Evolutionary conservation across 805 yeast genomes (phyloP), one percentile per base, ranked within the genome.

Genomic region (Schizosaccharomyces japonicus): DNA sequence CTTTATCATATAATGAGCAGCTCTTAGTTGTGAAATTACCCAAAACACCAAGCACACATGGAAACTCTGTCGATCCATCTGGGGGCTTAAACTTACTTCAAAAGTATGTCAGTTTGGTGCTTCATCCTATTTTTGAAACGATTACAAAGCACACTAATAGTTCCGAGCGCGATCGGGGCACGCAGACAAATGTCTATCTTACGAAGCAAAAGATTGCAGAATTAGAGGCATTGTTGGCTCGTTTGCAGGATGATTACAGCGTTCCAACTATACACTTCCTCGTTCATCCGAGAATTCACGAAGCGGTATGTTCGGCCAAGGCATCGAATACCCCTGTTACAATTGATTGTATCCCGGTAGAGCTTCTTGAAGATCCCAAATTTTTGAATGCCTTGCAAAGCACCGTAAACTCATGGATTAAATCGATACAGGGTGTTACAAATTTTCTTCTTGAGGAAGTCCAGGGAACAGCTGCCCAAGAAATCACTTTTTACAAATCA

Each of bases 401-500:
- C 2, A 66, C 67, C 1, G 92, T 76, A 7, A 80, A 80, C 54
- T 63, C 64, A 2, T 85, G 95, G 95, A 72, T 77, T 15, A 71
- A 67, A 51, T 70, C 71, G 30, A 70, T 77, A 11, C 77, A 75
- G 51, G 59, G 66, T 1, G 63, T 82, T 4, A 72, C 83, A 0
- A 63, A 64, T 23, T 55, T 76, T 23, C 59, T 69, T 10, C 70
- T 75, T 40, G 70, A 70, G 26, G 72, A 79, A 0, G 50, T 61
- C 0, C 74, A 70, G 26, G 83, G 80, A 1, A 61, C 73, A 0
- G 67, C 73, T 1, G 63, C 74, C 0, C 53, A 60, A 1, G 95
- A 85, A 55, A 66, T 79, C 2, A 72, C 68, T 44, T 84, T 80
- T 53, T 85, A 95, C 95, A 62, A 65, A 6, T 71, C 82, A 0